Evolutionary conservation across 371 early-diverging fungal genomes (phyloP), one percentile per base, ranked within the genome.

Genomic region (Lichtheimia ornata): DNA sequence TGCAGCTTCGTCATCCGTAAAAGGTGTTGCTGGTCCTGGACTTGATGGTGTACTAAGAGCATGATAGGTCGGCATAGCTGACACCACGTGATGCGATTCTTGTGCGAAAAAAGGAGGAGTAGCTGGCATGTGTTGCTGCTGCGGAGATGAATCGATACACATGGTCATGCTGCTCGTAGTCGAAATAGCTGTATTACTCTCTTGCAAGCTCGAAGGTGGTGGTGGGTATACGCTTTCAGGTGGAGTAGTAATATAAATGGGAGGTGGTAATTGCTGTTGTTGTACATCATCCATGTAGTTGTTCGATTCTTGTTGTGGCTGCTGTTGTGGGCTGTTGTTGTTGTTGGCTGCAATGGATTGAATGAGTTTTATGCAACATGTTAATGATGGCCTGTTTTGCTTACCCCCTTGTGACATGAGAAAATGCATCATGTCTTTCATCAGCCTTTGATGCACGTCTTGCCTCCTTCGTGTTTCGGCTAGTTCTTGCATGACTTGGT

Each of bases 401-500:
- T 35, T 35, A 35, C 35, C 35, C 35, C 35, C 11, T 35, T 35
- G 35, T 35, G 35, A 35, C 35, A 35, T 35, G 35, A 35, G 35
- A 11, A 35, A 35, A 11, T 35, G 35, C 35, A 82, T 69, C 76
- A 85, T 72, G 27, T 59, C 71, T 62, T 78, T 82, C 63, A 85
- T 73, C 63, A 82, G 51, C 42, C 77, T 68, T 70, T 88, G 83
- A 50, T 85, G 88, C n/a, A 74, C 62, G 13, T 40, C 53, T 62
- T 85, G 85, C 56, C 79, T 81, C 59, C 84, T 74, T 51, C 82
- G 82, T 2, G 84, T 82, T 63, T 89, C 89, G 6, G 74, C 67
- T 57, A 92, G 73, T 64, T 92, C 90, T 35, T 85, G 72, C 17
- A 80, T 70, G 17, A 90, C 83, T 61, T 84, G 84, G 17, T 65